Base-by-base conservation (phyloP, 768 basidiomycete genomes). In the Hemileccinum rubropunctum region DNA sequence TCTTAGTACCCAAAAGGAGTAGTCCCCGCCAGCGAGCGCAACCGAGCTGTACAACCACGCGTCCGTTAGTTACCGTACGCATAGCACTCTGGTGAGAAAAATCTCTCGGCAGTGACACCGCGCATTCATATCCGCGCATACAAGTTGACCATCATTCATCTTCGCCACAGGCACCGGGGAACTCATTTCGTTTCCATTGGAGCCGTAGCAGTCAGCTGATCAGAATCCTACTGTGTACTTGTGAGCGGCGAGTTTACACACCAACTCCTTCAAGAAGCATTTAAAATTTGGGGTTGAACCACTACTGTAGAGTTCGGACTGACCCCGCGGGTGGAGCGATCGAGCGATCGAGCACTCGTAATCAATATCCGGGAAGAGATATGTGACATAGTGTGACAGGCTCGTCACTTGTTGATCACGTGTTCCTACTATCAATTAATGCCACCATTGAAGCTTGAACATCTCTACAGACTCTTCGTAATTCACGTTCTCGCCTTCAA, bases 41-140 rank as follows among this genome's bases (percentile, higher is more conserved):
- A 49, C 48, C 41, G 47, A 23, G 40, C 35, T 43, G 35, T 15
- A 12, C 28, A 15, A 15, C 8, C 12, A 33, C n/a, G 11, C 6
- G 42, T 17, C n/a, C 18, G 42, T 43, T 32, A 32, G 42, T 43
- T 21, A 43, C 30, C 23, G 27, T 27, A 10, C n/a, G 40, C 40
- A 42, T 42, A 42, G 40, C 42, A 43, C 11, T 30, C 28, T 38
- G 23, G 35, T 30, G 28, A 30, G 11, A 30, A 30, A 30, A 30
- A 30, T 30, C 28, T 12, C 7, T 30, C 28, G 23, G 23, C 23
- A 23, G 28, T 45, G 45, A 26, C 53, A 52, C 44, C 51, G 39
- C 55, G 49, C 42, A 35, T 54, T 67, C 67, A 69, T 69, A 54
- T 67, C 66, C 66, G 68, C 63, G 52, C 57, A 58, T 52, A 45